These are phyloP conservation scores for Apiospora aurea DNA, from an alignment of 2,329 filamentous ascomycete species.

Conservation along the genomic window DNA sequence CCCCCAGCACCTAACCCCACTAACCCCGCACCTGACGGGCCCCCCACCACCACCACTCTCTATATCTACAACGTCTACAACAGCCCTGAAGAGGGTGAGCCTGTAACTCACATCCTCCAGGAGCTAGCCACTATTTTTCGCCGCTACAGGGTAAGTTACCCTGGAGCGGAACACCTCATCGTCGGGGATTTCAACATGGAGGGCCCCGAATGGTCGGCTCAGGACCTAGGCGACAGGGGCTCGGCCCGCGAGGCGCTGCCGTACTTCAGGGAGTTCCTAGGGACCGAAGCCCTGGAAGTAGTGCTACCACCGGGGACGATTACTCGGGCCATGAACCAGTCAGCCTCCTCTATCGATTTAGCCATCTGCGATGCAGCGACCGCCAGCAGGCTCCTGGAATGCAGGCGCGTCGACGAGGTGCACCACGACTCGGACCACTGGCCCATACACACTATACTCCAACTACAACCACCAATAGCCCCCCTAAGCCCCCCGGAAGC, in stretches of 20 bases:
- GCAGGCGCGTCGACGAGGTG: neutral
- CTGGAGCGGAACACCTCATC: neutral
- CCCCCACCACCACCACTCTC: neutral
- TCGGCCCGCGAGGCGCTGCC: neutral
- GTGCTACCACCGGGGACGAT: neutral
- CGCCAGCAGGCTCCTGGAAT: neutral
- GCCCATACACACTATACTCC: neutral
- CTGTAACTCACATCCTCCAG: neutral
- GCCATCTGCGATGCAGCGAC: neutral
- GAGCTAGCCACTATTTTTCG: neutral
- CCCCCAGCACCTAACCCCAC: neutral
- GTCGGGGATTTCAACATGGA: neutral
- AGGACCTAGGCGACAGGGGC: neutral
- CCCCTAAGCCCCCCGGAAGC: neutral
- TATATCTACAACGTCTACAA: neutral
- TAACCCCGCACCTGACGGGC: neutral
- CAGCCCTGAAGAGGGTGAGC: neutral
- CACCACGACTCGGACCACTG: neutral
- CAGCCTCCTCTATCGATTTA: neutral
- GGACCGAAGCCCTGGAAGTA: neutral
- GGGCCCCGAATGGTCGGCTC: neutral
- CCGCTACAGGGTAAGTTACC: neutral
- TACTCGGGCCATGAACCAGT: accelerated
- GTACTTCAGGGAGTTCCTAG: neutral
- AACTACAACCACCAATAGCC: neutral